phyloP scores from a whole-genome alignment of 208 protist genomes.

The Lotmaria passim region DNA sequence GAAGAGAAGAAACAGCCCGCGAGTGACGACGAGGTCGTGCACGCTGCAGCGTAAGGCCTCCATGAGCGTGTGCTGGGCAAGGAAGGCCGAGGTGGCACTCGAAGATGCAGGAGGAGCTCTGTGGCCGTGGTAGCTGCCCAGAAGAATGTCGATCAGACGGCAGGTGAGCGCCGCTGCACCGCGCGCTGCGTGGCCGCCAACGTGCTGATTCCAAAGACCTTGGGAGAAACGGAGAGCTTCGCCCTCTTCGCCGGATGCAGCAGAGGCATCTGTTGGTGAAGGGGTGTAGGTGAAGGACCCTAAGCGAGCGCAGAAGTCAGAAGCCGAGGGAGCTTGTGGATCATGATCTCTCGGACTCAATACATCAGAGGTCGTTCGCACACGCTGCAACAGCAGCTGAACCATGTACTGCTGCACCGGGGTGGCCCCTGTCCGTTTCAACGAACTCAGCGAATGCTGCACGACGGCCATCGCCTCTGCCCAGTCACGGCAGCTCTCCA shows the following conservation, averaged over 20 bases:
- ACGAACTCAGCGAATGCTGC: conserved; percentile 50
- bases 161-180: conserved; percentile 28
- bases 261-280: not conserved
- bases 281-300: conserved; percentile 19
- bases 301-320: conserved; percentile 12
- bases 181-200: not conserved
- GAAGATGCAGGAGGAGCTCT: not conserved
- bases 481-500: conserved; percentile 38
- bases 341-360: not conserved
- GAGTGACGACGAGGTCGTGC: conserved; percentile 35
- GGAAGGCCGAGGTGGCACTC: not conserved
- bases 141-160: conserved; percentile 24
- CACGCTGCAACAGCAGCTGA: conserved; percentile 34
- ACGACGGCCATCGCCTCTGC: conserved; percentile 36
- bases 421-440: conserved; percentile 40
- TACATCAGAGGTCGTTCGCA: conserved; percentile 8
- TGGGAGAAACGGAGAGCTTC: not conserved
- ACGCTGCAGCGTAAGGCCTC: conserved; percentile 62
- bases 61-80: conserved; percentile 61
- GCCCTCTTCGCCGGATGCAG: not conserved
- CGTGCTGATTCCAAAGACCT: conserved; percentile 7
- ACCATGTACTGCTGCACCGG: conserved; percentile 60
- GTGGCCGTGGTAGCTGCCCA: conserved; percentile 5
- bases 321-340: no score
- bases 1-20: conserved; percentile 53